These are phyloP conservation scores for Bathelium albidoporum DNA, from an alignment of 495 filamentous ascomycete species.

Conservation along the genomic window DNA sequence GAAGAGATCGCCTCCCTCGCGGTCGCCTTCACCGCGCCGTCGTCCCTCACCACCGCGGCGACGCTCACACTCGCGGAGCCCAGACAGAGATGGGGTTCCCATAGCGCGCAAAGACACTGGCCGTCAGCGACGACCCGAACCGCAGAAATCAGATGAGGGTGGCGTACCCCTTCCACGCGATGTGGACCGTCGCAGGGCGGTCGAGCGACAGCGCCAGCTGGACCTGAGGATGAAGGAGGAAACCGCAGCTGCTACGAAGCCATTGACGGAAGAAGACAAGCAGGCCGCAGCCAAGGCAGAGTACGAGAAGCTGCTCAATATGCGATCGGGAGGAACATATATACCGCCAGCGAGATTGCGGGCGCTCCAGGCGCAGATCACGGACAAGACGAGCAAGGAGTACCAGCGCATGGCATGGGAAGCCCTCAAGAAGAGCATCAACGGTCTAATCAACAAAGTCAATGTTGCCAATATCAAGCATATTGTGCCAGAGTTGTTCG, in stretches of 20 bases:
- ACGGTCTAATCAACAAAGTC: constrained; percentile 97
- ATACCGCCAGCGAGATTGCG: constrained; percentile 86
- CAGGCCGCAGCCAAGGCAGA: constrained; percentile 74
- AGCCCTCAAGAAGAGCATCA: constrained; percentile 96
- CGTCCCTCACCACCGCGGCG: constrained; percentile 32
- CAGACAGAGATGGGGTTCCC: not conserved
- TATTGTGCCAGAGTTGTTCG: constrained; percentile 90
- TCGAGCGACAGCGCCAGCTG: constrained; percentile 54
- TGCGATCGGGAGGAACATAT: constrained; percentile 90
- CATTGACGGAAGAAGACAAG: constrained; percentile 73
- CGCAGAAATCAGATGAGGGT: constrained; percentile 14
- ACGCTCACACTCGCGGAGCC: constrained; percentile 38
- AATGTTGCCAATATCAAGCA: constrained; percentile 96
- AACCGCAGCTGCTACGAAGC: constrained; percentile 42
- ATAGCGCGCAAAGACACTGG: constrained; percentile 8
- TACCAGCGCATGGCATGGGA: constrained; percentile 99
- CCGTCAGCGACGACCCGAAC: not conserved
- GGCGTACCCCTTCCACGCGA: constrained; percentile 35
- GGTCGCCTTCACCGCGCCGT: constrained; percentile 50
- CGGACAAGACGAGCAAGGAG: constrained; percentile 89
- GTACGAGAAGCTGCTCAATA: constrained; percentile 79
- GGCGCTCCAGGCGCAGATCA: constrained; percentile 91
- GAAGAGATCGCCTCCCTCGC: constrained; percentile 53
- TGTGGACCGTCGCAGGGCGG: constrained; percentile 45
- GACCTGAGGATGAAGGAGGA: constrained; percentile 49